These are phyloP conservation scores for Trypanosoma theileri DNA, from an alignment of 208 protist species.

Conservation along the genomic window DNA sequence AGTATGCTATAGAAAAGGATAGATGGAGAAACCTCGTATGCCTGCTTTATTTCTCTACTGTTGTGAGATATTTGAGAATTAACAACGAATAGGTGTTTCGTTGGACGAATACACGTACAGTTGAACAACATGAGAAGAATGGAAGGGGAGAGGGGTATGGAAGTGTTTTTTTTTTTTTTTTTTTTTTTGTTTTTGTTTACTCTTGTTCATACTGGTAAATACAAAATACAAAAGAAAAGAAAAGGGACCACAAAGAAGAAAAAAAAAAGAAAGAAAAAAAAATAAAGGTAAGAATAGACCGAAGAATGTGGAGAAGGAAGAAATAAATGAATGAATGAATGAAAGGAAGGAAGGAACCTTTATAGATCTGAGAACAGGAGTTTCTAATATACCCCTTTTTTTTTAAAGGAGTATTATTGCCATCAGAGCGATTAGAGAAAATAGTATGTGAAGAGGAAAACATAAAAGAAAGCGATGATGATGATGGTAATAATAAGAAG, in stretches of 20 bases:
- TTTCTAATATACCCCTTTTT: background rate
- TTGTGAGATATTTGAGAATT: too few relatives aligned
- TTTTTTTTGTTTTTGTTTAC: too few relatives aligned
- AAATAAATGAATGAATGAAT: conserved; percentile 4
- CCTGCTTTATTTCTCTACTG: too few relatives aligned
- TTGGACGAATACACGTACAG: too few relatives aligned
- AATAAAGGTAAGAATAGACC: conserved; percentile 16
- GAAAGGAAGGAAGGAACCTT: background rate
- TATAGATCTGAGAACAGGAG: background rate
- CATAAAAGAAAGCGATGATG: background rate
- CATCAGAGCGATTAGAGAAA: background rate
- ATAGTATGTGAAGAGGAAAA: background rate
- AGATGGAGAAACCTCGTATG: background rate
- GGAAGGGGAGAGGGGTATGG: background rate
- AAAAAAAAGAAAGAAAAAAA: conserved; percentile 1
- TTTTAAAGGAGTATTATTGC: background rate
- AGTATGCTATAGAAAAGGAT: background rate
- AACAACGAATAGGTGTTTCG: too few relatives aligned
- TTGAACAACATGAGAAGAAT: conserved; percentile 5
- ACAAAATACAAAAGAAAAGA: conserved; percentile 15
- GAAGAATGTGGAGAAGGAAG: background rate
- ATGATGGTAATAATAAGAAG: background rate
- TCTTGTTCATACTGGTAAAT: too few relatives aligned
- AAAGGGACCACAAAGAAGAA: background rate
- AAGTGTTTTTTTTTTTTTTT: too few relatives aligned